phyloP scores from a whole-genome alignment of 352 stramenopile genomes.

The Phytophthora tubulina region DNA sequence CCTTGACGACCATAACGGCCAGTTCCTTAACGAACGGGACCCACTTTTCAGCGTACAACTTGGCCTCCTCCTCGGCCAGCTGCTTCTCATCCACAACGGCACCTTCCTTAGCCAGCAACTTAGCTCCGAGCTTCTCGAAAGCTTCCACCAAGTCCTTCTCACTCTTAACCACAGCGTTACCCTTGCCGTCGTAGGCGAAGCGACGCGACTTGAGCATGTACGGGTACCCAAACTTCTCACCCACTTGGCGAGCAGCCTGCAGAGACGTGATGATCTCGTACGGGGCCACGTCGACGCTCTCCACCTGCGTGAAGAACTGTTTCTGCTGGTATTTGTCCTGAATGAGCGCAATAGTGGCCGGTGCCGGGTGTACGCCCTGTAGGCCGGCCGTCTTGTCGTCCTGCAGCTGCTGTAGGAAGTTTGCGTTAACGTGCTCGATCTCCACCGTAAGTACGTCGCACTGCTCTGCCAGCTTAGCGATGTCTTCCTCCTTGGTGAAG shows the following conservation, averaged over 20 bases:
- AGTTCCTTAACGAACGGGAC: conserved; percentile 97
- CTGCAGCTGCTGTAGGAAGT: conserved; percentile 92
- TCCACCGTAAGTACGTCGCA: conserved; percentile 97
- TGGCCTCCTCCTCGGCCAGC: conserved; percentile 32
- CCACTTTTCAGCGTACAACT: conserved; percentile 97
- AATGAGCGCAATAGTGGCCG: conserved; percentile 95
- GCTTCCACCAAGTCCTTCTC: conserved; percentile 83
- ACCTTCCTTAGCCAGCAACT: conserved; percentile 19
- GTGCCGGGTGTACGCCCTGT: conserved; percentile 79
- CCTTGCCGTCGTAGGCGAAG: conserved; percentile 97
- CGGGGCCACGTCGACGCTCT: conserved; percentile 60
- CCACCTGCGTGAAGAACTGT: conserved; percentile 71
- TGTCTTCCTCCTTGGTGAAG: conserved; percentile 77
- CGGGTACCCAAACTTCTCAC: conserved; percentile 91
- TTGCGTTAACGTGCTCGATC: conserved; percentile 98
- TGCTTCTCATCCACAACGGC: conserved; percentile 35
- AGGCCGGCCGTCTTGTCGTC: conserved; percentile 57
- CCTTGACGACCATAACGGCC: conserved; percentile 97
- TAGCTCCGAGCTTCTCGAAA: conserved; percentile 82
- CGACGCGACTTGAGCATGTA: conserved; percentile 98
- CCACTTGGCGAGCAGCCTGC: conserved; percentile 53
- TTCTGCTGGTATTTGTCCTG: conserved; percentile 99
- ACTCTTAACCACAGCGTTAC: conserved; percentile 94
- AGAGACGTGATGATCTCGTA: conserved; percentile 64
- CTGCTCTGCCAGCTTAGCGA: conserved; percentile 74